Conservation (phyloP, 2,329 filamentous ascomycete species). For the Talaromyces sp. region DNA sequence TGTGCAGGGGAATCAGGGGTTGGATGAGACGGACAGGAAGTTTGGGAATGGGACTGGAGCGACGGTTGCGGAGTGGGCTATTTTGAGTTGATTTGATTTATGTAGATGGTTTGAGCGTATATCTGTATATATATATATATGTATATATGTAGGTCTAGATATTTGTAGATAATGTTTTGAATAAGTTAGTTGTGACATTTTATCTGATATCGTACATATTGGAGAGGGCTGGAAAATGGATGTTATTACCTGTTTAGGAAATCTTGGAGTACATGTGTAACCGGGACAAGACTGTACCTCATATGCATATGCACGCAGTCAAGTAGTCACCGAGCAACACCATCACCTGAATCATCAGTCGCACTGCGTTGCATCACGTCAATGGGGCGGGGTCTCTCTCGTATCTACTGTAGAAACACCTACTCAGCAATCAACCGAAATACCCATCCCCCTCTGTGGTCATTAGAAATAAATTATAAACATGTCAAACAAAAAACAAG, state of each 20-base stretch:
- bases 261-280: background rate
- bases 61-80: constrained; percentile 46
- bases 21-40: constrained; percentile 24
- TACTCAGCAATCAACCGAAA: too few relatives aligned
- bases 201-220: background rate
- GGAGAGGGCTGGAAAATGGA: too few relatives aligned
- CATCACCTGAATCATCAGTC: background rate
- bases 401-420: background rate
- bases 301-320: background rate
- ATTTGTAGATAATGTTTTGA: background rate
- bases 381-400: background rate
- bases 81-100: constrained; percentile 25
- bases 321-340: background rate
- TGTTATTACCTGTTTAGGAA: background rate
- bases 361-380: background rate
- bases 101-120: background rate
- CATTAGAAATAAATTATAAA: background rate
- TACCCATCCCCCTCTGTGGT: too few relatives aligned
- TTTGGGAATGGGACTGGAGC: constrained; percentile 39
- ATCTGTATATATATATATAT: background rate
- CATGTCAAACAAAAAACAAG: background rate
- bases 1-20: constrained; percentile 41
- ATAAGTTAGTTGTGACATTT: background rate
- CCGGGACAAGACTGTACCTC: background rate
- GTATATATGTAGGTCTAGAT: too few relatives aligned